These are phyloP conservation scores for Plantago elongata DNA, from an alignment of 257 asterid species.

Conservation along the genomic window DNA sequence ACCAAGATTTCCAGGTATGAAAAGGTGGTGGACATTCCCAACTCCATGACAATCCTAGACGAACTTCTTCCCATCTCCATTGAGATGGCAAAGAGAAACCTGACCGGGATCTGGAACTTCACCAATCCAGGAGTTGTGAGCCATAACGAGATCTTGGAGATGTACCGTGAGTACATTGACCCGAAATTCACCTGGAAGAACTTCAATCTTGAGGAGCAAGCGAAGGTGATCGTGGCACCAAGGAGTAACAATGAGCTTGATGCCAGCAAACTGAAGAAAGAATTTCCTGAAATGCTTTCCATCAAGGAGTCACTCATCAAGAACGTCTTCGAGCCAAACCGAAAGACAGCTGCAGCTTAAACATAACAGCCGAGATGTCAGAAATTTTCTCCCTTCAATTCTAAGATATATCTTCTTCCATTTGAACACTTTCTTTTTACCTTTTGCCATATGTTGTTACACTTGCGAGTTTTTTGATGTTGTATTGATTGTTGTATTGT, in stretches of 20 bases:
- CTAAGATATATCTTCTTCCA: not conserved
- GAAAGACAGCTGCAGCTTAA: constrained; percentile 3
- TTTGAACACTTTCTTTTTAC: not conserved
- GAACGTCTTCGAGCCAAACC: constrained; percentile 5
- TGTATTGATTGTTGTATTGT: constrained; percentile 16
- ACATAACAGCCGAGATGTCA: not conserved
- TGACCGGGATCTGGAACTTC: constrained; percentile 8
- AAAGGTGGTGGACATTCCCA: constrained; percentile 7
- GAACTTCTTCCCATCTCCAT: constrained; percentile 9
- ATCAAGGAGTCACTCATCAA: constrained; percentile 8
- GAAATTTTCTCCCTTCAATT: not conserved
- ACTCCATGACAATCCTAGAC: constrained; percentile 11
- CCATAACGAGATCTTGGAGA: constrained; percentile 9
- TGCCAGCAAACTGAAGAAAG: not conserved
- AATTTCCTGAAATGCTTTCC: constrained; percentile 4
- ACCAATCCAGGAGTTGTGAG: constrained; percentile 12
- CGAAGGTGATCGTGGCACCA: constrained; percentile 7
- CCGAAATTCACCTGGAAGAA: constrained; percentile 10
- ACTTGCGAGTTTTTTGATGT: constrained; percentile 3
- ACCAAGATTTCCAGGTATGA: constrained; percentile 9
- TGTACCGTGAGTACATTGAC: constrained; percentile 5
- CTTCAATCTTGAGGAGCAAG: constrained; percentile 11
- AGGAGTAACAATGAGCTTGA: constrained; percentile 8
- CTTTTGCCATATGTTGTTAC: not conserved
- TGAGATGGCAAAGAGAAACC: constrained; percentile 12